These are phyloP conservation scores for Croton setiger DNA, from an alignment of 441 rosid genomes.

Conservation along the genomic window DNA sequence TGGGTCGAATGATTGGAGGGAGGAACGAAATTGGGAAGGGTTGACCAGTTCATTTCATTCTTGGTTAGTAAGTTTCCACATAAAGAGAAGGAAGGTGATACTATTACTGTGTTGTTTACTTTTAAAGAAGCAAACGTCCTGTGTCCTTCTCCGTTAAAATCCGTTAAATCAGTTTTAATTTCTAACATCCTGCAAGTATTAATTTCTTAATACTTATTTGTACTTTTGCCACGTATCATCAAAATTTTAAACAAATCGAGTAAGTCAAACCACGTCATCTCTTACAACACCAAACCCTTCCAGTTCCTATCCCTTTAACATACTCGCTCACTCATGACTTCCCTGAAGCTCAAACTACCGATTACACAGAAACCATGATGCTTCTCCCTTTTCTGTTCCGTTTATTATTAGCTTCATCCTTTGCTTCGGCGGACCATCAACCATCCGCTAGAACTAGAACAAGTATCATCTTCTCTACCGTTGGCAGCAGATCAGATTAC, in stretches of 20 bases:
- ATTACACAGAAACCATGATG: background rate
- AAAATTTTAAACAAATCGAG: no score
- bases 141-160: background rate
- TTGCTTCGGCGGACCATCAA: conserved; percentile 21
- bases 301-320: no score
- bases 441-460: conserved; percentile 24
- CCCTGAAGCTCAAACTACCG: background rate
- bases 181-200: background rate
- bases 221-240: background rate
- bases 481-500: conserved; percentile 58
- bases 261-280: conserved; percentile 22
- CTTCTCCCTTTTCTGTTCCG: conserved; percentile 6
- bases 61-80: conserved; percentile 19
- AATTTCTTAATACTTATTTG: no score
- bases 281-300: conserved; percentile 25
- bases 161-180: no score
- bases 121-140: background rate
- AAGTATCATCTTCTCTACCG: conserved; percentile 65
- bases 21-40: no score
- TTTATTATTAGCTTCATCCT: conserved; percentile 3
- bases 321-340: background rate
- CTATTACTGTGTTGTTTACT: background rate
- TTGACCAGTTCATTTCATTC: background rate
- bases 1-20: background rate
- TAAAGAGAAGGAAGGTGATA: background rate